phyloP scores from a whole-genome alignment of 345 rosid species.

The Salix suchowensis region DNA sequence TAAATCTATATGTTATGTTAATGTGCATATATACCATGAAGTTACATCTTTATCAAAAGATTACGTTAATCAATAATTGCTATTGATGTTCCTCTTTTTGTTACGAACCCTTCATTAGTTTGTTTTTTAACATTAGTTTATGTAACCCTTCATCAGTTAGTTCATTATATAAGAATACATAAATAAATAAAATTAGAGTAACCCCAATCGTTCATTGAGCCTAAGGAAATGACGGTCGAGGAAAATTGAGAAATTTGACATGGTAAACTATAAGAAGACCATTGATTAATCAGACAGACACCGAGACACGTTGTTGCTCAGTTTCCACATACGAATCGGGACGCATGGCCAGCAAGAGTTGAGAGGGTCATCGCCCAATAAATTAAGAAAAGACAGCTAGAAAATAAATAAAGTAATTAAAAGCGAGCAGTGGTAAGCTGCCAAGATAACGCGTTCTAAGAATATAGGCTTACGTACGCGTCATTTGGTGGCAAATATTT shows the following conservation, averaged over 20 bases:
- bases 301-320: neutral
- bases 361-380: neutral
- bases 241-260: neutral
- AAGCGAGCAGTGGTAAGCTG: neutral
- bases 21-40: no score
- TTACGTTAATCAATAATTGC: no score
- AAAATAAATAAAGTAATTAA: neutral
- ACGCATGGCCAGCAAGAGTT: neutral
- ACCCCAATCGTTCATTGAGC: neutral
- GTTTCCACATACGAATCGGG: neutral
- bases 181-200: no score
- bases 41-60: no score
- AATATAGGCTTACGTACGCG: neutral
- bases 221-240: neutral
- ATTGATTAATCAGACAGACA: neutral
- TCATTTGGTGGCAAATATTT: neutral
- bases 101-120: no score
- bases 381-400: neutral
- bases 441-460: neutral
- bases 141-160: no score
- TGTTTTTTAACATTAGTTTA: no score
- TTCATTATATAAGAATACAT: no score
- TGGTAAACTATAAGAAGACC: neutral
- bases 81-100: no score
- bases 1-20: no score